These are phyloP conservation scores for Rhizopus sp. DNA, from an alignment of 371 early-diverging fungal genomes.

Conservation along the genomic window DNA sequence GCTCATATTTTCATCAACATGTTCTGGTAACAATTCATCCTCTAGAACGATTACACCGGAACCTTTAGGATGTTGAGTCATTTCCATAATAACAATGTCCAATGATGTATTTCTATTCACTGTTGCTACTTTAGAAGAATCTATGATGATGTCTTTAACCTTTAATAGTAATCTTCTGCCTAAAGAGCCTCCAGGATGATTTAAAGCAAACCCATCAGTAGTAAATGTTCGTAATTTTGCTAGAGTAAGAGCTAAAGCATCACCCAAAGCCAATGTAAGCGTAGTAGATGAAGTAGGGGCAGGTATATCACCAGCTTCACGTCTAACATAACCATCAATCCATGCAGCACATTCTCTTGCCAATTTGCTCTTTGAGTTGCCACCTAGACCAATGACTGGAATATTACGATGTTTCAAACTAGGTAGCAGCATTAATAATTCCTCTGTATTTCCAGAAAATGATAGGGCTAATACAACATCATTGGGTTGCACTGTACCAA, in stretches of 20 bases:
- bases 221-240: slow-evolving; percentile 52
- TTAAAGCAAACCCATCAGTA: slow-evolving; percentile 56
- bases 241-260: slow-evolving; percentile 59
- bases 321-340: slow-evolving; percentile 56
- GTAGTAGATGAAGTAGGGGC: slow-evolving; percentile 68
- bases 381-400: slow-evolving; percentile 57
- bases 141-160: slow-evolving; percentile 38
- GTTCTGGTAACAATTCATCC: slow-evolving; percentile 20
- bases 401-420: slow-evolving; percentile 47
- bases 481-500: slow-evolving; percentile 50
- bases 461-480: slow-evolving; percentile 65
- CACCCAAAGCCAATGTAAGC: slow-evolving; percentile 63
- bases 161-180: slow-evolving; percentile 49
- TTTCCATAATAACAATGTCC: slow-evolving; percentile 49
- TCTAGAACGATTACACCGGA: slow-evolving; percentile 44
- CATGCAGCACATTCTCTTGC: slow-evolving; percentile 60
- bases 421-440: slow-evolving; percentile 50
- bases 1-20: not conserved
- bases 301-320: slow-evolving; percentile 52
- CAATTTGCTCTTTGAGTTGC: slow-evolving; percentile 50
- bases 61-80: slow-evolving; percentile 45
- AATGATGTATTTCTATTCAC: slow-evolving; percentile 31
- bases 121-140: slow-evolving; percentile 26
- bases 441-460: slow-evolving; percentile 66
- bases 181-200: slow-evolving; percentile 66